These are phyloP conservation scores for Moesziomyces sp. DNA, from an alignment of 1,284 basidiomycete genomes.

Conservation along the genomic window DNA sequence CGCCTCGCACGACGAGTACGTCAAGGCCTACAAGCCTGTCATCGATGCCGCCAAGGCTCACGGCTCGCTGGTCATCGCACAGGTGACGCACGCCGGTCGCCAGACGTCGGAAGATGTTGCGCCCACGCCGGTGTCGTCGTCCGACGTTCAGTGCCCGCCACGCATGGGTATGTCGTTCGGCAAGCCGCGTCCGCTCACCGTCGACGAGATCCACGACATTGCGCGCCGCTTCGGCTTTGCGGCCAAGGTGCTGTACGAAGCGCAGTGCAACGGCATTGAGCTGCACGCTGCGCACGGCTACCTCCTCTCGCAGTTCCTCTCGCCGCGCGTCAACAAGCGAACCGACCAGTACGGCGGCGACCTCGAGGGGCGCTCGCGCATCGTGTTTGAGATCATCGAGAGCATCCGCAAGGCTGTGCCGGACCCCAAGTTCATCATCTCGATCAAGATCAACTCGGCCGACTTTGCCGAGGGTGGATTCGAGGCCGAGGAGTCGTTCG, in stretches of 20 bases:
- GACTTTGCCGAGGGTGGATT: slow-evolving; percentile 78
- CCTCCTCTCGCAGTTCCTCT: slow-evolving; percentile 85
- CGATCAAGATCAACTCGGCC: slow-evolving; percentile 84
- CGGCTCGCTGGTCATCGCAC: slow-evolving; percentile 69
- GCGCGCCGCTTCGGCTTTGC: slow-evolving; percentile 78
- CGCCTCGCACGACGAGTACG: slow-evolving; percentile 46
- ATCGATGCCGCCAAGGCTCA: slow-evolving; percentile 69
- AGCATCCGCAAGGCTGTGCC: slow-evolving; percentile 75
- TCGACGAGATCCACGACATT: slow-evolving; percentile 75
- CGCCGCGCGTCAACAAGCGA: slow-evolving; percentile 78
- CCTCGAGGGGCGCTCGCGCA: slow-evolving; percentile 64
- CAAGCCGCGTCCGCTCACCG: slow-evolving; percentile 72
- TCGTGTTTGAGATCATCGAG: slow-evolving; percentile 77
- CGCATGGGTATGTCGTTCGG: slow-evolving; percentile 61
- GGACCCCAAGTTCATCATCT: slow-evolving; percentile 75
- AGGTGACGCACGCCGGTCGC: slow-evolving; percentile 70
- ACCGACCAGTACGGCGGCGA: slow-evolving; percentile 74
- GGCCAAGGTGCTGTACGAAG: slow-evolving; percentile 75
- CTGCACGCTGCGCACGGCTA: slow-evolving; percentile 89
- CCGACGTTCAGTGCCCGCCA: slow-evolving; percentile 57
- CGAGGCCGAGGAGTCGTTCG: slow-evolving; percentile 72
- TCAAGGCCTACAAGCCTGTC: slow-evolving; percentile 54
- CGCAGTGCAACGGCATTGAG: slow-evolving; percentile 89
- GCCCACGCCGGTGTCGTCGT: slow-evolving; percentile 51
- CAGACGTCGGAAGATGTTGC: slow-evolving; percentile 60